These are phyloP conservation scores for Penicillium sp. DNA, from an alignment of 2,329 filamentous ascomycete species.

Conservation along the genomic window DNA sequence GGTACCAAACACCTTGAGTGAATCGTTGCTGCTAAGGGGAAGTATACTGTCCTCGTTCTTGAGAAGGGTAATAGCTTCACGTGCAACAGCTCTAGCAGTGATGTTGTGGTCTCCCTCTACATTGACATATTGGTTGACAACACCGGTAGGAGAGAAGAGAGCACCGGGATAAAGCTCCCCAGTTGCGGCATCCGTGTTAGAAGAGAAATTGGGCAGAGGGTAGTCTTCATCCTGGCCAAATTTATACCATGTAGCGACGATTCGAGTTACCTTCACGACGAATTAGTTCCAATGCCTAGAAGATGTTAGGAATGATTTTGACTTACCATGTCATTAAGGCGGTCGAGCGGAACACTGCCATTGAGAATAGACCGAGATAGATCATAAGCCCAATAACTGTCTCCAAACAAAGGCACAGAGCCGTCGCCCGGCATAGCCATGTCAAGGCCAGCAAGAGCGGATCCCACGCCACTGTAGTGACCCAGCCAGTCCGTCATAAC, in stretches of 20 bases:
- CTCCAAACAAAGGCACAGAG: conserved; percentile 53
- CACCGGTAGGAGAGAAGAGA: conserved; percentile 59
- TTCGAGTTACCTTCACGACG: conserved; percentile 49
- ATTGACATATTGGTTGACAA: conserved; percentile 69
- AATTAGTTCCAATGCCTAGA: background rate
- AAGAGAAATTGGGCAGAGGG: conserved; percentile 60
- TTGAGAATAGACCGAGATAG: conserved; percentile 58
- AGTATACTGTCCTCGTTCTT: conserved; percentile 64
- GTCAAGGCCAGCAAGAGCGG: conserved; percentile 64
- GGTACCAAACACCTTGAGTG: conserved; percentile 50
- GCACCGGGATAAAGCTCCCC: conserved; percentile 61
- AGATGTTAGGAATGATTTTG: background rate
- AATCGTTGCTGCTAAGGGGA: conserved; percentile 45
- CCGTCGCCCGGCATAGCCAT: conserved; percentile 70
- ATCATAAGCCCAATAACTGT: conserved; percentile 58
- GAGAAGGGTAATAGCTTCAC: conserved; percentile 58
- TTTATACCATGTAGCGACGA: conserved; percentile 60
- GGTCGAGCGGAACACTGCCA: conserved; percentile 56
- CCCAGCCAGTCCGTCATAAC: conserved; percentile 72
- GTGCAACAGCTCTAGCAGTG: conserved; percentile 53
- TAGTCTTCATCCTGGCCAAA: conserved; percentile 60
- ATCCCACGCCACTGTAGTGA: conserved; percentile 60
- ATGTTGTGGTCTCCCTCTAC: conserved; percentile 56
- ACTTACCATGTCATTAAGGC: conserved; percentile 54
- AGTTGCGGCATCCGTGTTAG: conserved; percentile 57